Evolutionary conservation across 1,284 basidiomycete genomes (phyloP).

Genomic region (Tilletia horrida): DNA sequence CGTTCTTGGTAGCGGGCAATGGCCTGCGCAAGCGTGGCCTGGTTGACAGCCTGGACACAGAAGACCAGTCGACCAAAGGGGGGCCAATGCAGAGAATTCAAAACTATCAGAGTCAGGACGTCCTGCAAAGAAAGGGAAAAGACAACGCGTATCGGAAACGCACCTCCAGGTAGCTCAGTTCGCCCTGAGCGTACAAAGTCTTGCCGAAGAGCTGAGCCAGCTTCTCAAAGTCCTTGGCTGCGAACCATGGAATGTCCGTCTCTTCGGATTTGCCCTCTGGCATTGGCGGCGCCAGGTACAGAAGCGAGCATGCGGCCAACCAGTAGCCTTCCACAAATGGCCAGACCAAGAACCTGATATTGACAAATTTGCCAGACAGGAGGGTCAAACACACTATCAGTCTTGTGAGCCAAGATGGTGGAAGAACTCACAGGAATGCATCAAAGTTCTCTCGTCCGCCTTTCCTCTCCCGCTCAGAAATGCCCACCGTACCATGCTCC

Average conservation of each 20-base stretch:
- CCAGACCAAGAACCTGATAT: constrained; percentile 41
- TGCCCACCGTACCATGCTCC: constrained; percentile 33
- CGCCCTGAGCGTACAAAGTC: constrained; percentile 54
- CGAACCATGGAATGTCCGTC: constrained; percentile 45
- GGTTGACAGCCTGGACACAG: constrained; percentile 33
- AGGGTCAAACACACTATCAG: background rate
- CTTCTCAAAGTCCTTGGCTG: constrained; percentile 53
- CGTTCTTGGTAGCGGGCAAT: constrained; percentile 45
- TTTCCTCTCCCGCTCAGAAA: constrained; percentile 43
- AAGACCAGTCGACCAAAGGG: background rate
- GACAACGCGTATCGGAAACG: too few relatives aligned
- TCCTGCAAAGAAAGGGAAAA: too few relatives aligned
- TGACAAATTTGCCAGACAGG: too few relatives aligned
- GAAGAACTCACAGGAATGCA: constrained; percentile 24
- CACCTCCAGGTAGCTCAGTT: constrained; percentile 54
- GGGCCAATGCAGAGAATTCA: background rate
- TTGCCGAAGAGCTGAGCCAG: constrained; percentile 55
- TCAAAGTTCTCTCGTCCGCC: constrained; percentile 54
- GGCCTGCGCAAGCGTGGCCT: constrained; percentile 44
- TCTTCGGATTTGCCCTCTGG: constrained; percentile 16
- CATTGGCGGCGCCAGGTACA: constrained; percentile 48
- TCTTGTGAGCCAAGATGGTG: background rate
- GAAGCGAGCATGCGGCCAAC: constrained; percentile 54
- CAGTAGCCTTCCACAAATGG: constrained; percentile 54
- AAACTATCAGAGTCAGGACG: too few relatives aligned